Evolutionary conservation across 495 filamentous ascomycete species (phyloP).

Genomic region (Penicillium lagena): DNA sequence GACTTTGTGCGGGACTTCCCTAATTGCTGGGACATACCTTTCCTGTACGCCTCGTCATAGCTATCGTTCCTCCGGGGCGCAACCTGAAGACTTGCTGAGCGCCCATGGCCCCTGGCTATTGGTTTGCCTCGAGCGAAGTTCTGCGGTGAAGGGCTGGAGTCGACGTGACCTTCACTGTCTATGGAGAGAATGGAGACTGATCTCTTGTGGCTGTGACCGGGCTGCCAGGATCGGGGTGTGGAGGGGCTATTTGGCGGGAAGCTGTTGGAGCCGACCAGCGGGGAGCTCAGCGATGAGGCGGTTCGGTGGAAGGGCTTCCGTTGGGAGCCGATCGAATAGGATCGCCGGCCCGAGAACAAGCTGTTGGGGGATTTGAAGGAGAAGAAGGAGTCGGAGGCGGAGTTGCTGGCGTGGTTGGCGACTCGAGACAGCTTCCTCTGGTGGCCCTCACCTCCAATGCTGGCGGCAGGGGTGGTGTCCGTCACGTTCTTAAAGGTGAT

Average conservation of each 20-base stretch:
- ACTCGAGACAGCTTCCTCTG: slow-evolving; percentile 41
- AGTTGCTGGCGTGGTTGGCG: slow-evolving; percentile 28
- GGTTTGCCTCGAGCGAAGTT: slow-evolving; percentile 33
- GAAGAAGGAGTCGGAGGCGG: slow-evolving; percentile 36
- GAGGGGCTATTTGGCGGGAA: slow-evolving; percentile 37
- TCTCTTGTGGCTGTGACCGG: slow-evolving; percentile 54
- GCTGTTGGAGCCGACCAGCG: slow-evolving; percentile 37
- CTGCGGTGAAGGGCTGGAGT: slow-evolving; percentile 32
- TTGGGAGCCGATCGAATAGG: slow-evolving; percentile 26
- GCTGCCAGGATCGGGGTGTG: slow-evolving; percentile 29
- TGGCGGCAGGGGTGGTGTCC: slow-evolving; percentile 23
- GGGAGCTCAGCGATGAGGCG: slow-evolving; percentile 40
- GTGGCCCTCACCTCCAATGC: slow-evolving; percentile 27
- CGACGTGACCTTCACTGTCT: slow-evolving; percentile 51
- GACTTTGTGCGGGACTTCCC: no score
- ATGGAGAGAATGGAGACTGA: slow-evolving; percentile 96
- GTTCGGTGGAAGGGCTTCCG: slow-evolving; percentile 32
- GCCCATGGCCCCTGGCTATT: slow-evolving; percentile 54
- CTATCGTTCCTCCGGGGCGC: slow-evolving; percentile 49
- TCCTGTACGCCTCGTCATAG: slow-evolving; percentile 29
- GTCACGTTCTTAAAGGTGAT: slow-evolving; percentile 95
- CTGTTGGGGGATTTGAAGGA: slow-evolving; percentile 33
- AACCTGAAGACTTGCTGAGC: slow-evolving; percentile 81
- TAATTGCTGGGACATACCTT: slow-evolving; percentile 29
- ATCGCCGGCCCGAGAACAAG: slow-evolving; percentile 36